Evolutionary conservation across 345 rosid species (phyloP), one percentile per base, ranked within the genome.

Genomic region (Populus simonii): DNA sequence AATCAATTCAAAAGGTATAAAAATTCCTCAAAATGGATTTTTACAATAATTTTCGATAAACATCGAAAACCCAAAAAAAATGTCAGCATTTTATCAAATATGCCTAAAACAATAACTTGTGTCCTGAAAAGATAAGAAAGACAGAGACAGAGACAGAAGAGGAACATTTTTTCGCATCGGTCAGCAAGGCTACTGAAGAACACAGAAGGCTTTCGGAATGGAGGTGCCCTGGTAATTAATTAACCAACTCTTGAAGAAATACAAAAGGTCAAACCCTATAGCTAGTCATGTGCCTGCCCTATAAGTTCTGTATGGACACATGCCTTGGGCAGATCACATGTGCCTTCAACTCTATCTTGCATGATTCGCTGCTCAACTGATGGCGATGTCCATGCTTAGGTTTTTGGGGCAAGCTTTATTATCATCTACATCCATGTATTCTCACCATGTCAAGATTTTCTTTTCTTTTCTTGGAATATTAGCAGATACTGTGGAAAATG

Each of bases 321-420:
- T 62, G n/a, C 47, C 8, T 43, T 9, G 15, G 70, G 62, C 80
- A 68, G 2, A 25, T 51, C 77, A 66, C 82, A 66, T 71, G 74
- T 38, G 3, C 38, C 31, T n/a, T 36, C 16, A 36, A 9, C 72
- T 12, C 45, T 25, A 13, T 3, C 7, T n/a, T n/a, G 66, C 22
- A 66, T 17, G 71, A 72, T 66, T 35, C 69, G 68, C 76, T 72
- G 81, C 80, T 45, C 5, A 45, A 71, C 49, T 10, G 25, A 9
- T 71, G 75, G 63, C 72, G 72, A 13, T 41, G 27, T n/a, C 22
- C 53, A 4, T 43, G 72, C 27, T 8, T 18, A 1, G 27, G 3
- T 22, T 25, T 23, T 41, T 13, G 51, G 51, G 51, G 51, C 45
- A 13, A 47, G 51, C 55, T n/a, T 36, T 5, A 6, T 29, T 11